These are phyloP conservation scores for Ampelomyces quisqualis DNA, from an alignment of 2,329 filamentous ascomycete genomes.

Conservation along the genomic window DNA sequence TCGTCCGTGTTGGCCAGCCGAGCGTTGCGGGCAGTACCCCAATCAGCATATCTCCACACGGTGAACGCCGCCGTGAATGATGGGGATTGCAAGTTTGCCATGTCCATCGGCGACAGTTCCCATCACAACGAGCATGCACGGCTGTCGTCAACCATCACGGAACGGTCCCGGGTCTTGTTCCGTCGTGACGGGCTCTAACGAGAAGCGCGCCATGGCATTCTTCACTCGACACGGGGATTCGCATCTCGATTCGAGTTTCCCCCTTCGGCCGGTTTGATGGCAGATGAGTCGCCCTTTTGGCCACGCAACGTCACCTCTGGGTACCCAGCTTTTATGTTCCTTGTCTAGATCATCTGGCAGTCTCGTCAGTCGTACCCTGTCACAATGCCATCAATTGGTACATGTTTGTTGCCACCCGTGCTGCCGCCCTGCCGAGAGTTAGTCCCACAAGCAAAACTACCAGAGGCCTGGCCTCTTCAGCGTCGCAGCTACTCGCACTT, in stretches of 20 bases:
- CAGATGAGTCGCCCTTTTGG: background rate
- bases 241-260: conserved; percentile 8
- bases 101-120: background rate
- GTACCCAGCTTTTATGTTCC: background rate
- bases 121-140: no score
- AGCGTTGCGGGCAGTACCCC: no score
- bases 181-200: background rate
- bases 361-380: no score
- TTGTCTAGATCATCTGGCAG: background rate
- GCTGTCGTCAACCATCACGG: no score
- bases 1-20: background rate
- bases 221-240: background rate
- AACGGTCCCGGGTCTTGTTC: background rate
- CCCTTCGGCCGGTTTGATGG: background rate
- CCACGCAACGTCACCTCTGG: background rate
- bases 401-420: background rate
- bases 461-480: conserved; percentile 10
- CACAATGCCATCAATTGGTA: no score
- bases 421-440: conserved; percentile 1
- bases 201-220: background rate
- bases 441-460: no score
- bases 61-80: no score
- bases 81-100: background rate
- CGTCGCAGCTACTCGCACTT: conserved; percentile 16
- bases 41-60: background rate